Base-by-base conservation (phyloP, 306 rosid species). In the Sindora glabra region DNA sequence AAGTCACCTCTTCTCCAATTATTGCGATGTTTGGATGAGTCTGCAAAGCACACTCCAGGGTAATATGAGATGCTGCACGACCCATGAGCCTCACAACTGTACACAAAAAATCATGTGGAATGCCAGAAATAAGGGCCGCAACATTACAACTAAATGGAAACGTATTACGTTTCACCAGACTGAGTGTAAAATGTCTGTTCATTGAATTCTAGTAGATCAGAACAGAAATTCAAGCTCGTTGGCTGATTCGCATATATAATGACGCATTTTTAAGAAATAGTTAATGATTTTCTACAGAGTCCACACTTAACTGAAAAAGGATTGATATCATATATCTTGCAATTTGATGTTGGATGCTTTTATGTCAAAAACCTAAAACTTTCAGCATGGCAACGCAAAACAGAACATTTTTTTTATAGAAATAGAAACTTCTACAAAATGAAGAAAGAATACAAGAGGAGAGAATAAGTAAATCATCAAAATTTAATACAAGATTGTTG, bases 41-140 rank as follows among this genome's bases (percentile, higher is more conserved):
- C 67, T 83, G 89, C 77, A 83, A 63, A 56, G 89, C 89, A 68
- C 89, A 83, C 73, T 83, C 89, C 13, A 83, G 56, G 0, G 86
- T 83, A 48, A 83, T 79, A 71, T 83, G 89, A 50, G 89, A 83
- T 46, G 89, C 89, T 6, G 89, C 86, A 64, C 89, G 89, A 32
- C 89, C 89, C 89, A 83, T 83, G 63, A 83, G 86, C 73, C 89
- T 68, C 25, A 83, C 89, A 74, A 83, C 89, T 83, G 81, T 67
- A 60, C 23, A 56, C 17, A 7, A 29, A 25, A n/a, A 11, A 15
- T n/a, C 2, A 3, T 12, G 16, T n/a, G 47, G 21, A 40, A n/a
- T 40, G 47, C 47, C 21, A 40, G 3, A 40, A 40, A 40, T 5
- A 3, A 0, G 9, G 9, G 6, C 14, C 10, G 7, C 6, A 6